A percentile compares a stretch with the other conserved stretches of the same genome.
phyloP scores from a whole-genome alignment of 495 filamentous ascomycete genomes.

The Aspergillus kassunensis region DNA sequence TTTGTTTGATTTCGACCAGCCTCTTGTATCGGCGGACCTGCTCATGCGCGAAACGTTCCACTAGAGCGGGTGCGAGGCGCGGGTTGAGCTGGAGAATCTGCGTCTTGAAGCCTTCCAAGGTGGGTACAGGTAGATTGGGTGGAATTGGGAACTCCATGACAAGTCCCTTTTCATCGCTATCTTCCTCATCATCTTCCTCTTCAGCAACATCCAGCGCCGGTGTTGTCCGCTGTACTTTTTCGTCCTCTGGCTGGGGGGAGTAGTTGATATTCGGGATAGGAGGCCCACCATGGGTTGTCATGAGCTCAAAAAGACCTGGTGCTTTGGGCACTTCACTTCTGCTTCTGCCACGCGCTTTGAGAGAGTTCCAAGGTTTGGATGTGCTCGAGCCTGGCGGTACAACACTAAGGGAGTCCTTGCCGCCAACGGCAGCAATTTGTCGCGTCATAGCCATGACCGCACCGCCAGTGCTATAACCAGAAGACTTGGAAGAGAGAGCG shows the following conservation, averaged over 20 bases:
- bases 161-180: constrained; percentile 42
- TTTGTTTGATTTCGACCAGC: constrained; percentile 66
- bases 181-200: constrained; percentile 43
- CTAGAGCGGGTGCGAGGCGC: constrained; percentile 59
- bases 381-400: constrained; percentile 44
- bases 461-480: constrained; percentile 55
- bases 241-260: constrained; percentile 24
- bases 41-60: constrained; percentile 80
- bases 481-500: constrained; percentile 53
- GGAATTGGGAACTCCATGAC: constrained; percentile 47
- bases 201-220: constrained; percentile 19
- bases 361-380: constrained; percentile 47
- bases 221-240: constrained; percentile 1
- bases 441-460: constrained; percentile 61
- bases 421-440: constrained; percentile 59
- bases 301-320: constrained; percentile 42
- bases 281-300: constrained; percentile 46
- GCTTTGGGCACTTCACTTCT: constrained; percentile 66
- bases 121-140: constrained; percentile 60
- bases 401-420: constrained; percentile 51
- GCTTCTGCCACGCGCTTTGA: constrained; percentile 62
- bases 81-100: constrained; percentile 75
- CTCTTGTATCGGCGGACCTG: constrained; percentile 76
- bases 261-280: constrained; percentile 42
- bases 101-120: constrained; percentile 68